phyloP scores from a whole-genome alignment of 1,284 basidiomycete genomes.

The Trametes polyzona region DNA sequence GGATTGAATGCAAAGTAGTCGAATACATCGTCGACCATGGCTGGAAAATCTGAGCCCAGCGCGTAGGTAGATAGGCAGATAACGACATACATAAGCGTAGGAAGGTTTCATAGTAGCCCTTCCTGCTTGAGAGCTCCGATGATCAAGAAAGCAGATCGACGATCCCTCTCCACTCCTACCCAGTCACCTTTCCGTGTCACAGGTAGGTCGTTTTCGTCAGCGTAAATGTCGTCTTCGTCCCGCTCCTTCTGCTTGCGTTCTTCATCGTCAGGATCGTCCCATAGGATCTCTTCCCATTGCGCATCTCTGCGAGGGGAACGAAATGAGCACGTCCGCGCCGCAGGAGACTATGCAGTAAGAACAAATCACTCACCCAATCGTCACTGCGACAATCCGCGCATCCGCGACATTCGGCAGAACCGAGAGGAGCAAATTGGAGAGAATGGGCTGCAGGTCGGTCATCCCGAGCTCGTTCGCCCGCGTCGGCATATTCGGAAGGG shows the following conservation, averaged over 20 bases:
- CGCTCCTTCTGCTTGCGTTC: conserved; percentile 34
- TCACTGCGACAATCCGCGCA: conserved; percentile 72
- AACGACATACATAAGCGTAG: not conserved
- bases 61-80: no score
- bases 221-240: conserved; percentile 53
- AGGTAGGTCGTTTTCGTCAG: conserved; percentile 53
- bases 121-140: conserved; percentile 74
- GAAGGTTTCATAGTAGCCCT: conserved; percentile 54
- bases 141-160: conserved; percentile 75
- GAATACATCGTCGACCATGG: no score
- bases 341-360: no score
- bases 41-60: no score
- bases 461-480: conserved; percentile 27
- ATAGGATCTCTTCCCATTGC: conserved; percentile 79
- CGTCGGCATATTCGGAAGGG: conserved; percentile 65
- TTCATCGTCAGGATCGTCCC: conserved; percentile 69
- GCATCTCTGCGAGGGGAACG: conserved; percentile 47
- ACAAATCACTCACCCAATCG: conserved; percentile 42
- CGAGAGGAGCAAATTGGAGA: conserved; percentile 73
- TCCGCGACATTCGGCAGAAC: conserved; percentile 71
- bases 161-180: conserved; percentile 74
- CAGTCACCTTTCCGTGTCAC: conserved; percentile 61
- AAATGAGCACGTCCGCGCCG: no score
- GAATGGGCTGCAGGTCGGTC: conserved; percentile 65
- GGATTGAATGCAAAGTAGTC: no score